Base-by-base conservation (phyloP, 164 flowering plant species). In the Nelumbo lutea region DNA sequence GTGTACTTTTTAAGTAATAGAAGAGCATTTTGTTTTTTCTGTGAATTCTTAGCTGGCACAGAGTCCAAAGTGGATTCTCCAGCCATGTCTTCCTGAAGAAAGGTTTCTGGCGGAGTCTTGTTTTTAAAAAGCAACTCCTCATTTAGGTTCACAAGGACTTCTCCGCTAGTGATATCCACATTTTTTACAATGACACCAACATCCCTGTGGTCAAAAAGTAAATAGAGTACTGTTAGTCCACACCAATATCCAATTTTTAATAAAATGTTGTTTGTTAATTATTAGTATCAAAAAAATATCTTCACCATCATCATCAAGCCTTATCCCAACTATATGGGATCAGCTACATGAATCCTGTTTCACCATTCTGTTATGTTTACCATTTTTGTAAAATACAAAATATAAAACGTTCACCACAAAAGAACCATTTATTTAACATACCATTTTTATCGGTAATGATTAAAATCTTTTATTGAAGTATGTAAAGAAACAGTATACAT, bases 151-250 rank as follows among this genome's bases (percentile, higher is more conserved):
- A 90, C 61, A 51, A 70, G 42, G 56, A 93, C 85, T 75, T 88
- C 93, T 52, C 99, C 99, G 68, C 81, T 79, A 45, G 73, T 60
- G 64, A 93, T 70, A 66, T 96, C 96, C 77, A 90, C 70, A 78
- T 86, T 80, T 76, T 80, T 88, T 70, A 93, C 67, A 64, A 79
- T 61, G 58, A 93, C 75, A 73, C 99, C 98, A 63, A 80, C 83
- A 77, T 87, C 96, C 79, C 99, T 96, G 84, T 59, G 60, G 57
- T 70, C 74, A 80, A 75, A 73, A 48, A 71, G 61, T n/a, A 77
- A 65, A 58, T 38, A 62, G 1, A 64, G 11, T 60, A 65, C 42
- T 56, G 51, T 57, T 41, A 72, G 55, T 59, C 15, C 9, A 44
- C 65, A 62, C 27, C 27, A 27, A 27, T 27, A 27, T 27, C 27